Evolutionary conservation across 768 basidiomycete species (phyloP).

Genomic region (Kwoniella dejecticola): DNA sequence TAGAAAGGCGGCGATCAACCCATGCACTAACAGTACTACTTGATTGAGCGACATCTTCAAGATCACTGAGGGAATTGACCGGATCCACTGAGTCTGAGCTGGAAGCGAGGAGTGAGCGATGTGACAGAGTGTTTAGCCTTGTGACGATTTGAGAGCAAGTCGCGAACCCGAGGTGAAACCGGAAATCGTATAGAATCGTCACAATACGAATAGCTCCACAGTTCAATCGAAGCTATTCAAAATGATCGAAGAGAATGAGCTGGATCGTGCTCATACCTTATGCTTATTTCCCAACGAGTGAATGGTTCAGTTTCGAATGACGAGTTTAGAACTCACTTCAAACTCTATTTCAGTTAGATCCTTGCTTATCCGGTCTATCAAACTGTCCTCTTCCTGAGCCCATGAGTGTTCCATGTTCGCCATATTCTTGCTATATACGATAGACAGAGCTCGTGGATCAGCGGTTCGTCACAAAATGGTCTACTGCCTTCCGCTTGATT

Average conservation of each 20-base stretch:
- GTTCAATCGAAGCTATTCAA: constrained; percentile 28
- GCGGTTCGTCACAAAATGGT: constrained; percentile 17
- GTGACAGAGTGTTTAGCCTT: constrained; percentile 23
- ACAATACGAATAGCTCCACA: constrained; percentile 21
- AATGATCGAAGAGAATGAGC: not conserved
- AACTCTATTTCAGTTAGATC: constrained; percentile 39
- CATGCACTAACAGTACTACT: constrained; percentile 1
- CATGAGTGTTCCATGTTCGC: constrained; percentile 15
- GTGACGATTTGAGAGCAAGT: constrained; percentile 36
- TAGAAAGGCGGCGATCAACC: constrained; percentile 13
- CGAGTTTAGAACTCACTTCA: constrained; percentile 31
- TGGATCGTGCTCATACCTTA: not conserved
- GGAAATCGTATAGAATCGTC: constrained; percentile 33
- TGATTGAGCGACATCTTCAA: not conserved
- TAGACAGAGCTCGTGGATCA: constrained; percentile 31
- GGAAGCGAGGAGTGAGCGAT: not conserved
- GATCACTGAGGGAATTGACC: not conserved
- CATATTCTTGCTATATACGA: constrained; percentile 34
- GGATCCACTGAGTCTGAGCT: not conserved
- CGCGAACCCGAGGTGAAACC: constrained; percentile 37
- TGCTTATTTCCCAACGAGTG: not conserved
- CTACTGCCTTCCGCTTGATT: not conserved
- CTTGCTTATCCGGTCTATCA: constrained; percentile 38
- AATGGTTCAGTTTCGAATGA: not conserved
- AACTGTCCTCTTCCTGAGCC: not conserved